These are phyloP conservation scores for Termitomyces sp. DNA, from an alignment of 768 basidiomycete species.

Conservation along the genomic window DNA sequence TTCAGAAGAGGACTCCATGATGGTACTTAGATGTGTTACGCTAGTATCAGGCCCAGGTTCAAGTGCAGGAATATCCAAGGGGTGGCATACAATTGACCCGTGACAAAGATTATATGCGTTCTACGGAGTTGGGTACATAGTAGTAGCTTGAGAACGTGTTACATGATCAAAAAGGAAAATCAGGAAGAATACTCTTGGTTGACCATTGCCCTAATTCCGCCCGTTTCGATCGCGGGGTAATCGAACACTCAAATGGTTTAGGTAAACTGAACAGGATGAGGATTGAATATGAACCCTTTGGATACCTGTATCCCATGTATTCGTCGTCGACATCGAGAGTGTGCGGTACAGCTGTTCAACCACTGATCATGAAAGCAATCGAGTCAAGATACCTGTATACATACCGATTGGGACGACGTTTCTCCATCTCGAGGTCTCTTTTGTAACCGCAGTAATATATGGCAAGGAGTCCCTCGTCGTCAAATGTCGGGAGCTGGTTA, in stretches of 20 bases:
- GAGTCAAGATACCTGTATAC: not conserved
- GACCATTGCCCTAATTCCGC: constrained; percentile 5
- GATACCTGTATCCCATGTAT: constrained; percentile 34
- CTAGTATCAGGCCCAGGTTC: no score
- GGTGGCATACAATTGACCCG: no score
- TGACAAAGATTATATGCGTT: no score
- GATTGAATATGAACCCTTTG: constrained; percentile 20
- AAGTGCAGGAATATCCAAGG: no score
- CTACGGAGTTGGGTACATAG: no score
- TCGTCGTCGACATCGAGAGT: constrained; percentile 27
- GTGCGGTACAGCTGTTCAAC: constrained; percentile 28
- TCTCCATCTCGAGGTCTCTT: constrained; percentile 30
- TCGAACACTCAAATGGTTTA: not conserved
- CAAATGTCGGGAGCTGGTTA: constrained; percentile 27
- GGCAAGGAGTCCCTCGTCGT: constrained; percentile 25
- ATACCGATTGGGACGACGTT: constrained; percentile 24
- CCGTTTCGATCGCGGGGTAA: not conserved
- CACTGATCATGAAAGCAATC: not conserved
- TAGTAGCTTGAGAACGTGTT: no score
- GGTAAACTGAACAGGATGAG: constrained; percentile 2
- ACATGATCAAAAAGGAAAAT: not conserved
- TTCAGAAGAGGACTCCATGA: no score
- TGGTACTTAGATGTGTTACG: no score
- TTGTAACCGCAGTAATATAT: constrained; percentile 30
- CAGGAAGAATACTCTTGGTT: not conserved